Conservation (phyloP, 2,329 filamentous ascomycete genomes). For the Xylariaceae sp. region DNA sequence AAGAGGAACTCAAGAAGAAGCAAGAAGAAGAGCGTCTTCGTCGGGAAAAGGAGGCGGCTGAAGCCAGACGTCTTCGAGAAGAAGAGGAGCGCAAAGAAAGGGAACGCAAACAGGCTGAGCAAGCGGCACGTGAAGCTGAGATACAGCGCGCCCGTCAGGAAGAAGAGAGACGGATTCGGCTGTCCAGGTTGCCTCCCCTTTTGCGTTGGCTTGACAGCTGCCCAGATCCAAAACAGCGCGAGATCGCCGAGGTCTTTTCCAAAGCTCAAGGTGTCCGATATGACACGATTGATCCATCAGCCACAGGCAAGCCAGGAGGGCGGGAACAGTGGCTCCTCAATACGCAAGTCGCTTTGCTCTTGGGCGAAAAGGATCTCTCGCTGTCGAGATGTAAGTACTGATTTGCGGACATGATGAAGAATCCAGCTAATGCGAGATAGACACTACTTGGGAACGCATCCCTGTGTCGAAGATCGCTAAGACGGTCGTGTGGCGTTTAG, state of each 20-base stretch:
- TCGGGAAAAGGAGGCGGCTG: slow-evolving; percentile 22
- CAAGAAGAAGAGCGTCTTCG: slow-evolving; percentile 34
- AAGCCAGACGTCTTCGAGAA: slow-evolving; percentile 41
- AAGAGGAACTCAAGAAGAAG: slow-evolving; percentile 31
- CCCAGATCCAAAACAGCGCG: slow-evolving; percentile 45
- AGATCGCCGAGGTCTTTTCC: slow-evolving; percentile 51
- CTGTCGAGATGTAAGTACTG: slow-evolving; percentile 53
- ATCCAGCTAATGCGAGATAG: slow-evolving; percentile 28
- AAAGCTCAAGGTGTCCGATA: slow-evolving; percentile 58
- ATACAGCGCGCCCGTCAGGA: slow-evolving; percentile 47
- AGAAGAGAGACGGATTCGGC: slow-evolving; percentile 50
- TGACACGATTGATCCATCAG: slow-evolving; percentile 54
- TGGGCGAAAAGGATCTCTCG: slow-evolving; percentile 60
- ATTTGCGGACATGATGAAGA: neutral
- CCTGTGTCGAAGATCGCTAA: slow-evolving; percentile 53
- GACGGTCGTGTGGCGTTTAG: slow-evolving; percentile 54
- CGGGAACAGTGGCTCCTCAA: slow-evolving; percentile 65
- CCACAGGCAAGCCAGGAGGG: slow-evolving; percentile 50
- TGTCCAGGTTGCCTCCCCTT: slow-evolving; percentile 56
- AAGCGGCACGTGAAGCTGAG: slow-evolving; percentile 48
- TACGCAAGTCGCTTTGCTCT: slow-evolving; percentile 57
- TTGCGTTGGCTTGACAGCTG: slow-evolving; percentile 56
- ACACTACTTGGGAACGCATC: slow-evolving; percentile 55
- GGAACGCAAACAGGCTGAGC: slow-evolving; percentile 41
- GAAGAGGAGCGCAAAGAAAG: slow-evolving; percentile 45